Conservation (phyloP, 345 rosid genomes). For the Euphorbia lathyris region DNA sequence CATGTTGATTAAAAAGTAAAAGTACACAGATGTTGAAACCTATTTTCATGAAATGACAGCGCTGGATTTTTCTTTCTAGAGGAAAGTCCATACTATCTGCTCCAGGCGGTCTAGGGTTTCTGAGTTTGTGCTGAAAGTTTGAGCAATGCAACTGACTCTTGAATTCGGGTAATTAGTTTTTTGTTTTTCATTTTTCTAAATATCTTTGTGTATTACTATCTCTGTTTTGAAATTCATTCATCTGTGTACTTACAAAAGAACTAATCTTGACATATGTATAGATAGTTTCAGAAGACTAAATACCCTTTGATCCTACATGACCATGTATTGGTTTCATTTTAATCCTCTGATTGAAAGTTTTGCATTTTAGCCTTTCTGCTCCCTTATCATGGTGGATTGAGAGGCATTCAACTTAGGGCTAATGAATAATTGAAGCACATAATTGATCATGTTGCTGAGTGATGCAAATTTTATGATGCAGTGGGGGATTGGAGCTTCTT, state of each 20-base stretch:
- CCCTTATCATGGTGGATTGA: neutral
- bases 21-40: too few species aligned
- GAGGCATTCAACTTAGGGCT: neutral
- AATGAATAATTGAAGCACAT: neutral
- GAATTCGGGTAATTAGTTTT: slow-evolving; percentile 62
- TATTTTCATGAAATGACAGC: too few species aligned
- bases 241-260: neutral
- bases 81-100: neutral
- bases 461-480: slow-evolving; percentile 29
- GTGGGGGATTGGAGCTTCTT: slow-evolving; percentile 86
- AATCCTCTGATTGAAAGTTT: neutral
- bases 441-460: neutral
- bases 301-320: too few species aligned
- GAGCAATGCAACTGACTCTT: slow-evolving; percentile 71
- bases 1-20: too few species aligned
- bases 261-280: neutral
- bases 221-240: neutral
- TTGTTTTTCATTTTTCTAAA: neutral
- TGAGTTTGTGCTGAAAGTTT: slow-evolving; percentile 9
- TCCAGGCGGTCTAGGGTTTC: slow-evolving; percentile 25
- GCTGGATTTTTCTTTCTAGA: neutral
- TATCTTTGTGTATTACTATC: neutral
- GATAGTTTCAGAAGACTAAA: neutral
- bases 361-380: too few species aligned
- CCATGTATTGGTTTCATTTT: neutral